phyloP scores from a whole-genome alignment of 2,329 filamentous ascomycete genomes.

The Emydomyces testavorans region DNA sequence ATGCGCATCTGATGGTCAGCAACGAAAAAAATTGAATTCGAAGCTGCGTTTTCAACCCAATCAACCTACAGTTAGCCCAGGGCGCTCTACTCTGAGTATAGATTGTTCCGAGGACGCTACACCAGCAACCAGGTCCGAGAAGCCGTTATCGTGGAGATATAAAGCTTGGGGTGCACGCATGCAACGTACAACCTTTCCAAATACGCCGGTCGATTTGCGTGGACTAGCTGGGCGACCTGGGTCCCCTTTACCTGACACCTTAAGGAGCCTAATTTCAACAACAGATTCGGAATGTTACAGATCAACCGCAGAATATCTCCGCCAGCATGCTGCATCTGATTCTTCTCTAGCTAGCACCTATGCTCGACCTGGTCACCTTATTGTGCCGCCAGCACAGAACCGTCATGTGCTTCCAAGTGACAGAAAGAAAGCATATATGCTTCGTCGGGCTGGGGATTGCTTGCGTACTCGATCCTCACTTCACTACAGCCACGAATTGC shows the following conservation, averaged over 20 bases:
- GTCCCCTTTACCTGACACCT: slow-evolving; percentile 24
- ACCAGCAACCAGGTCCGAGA: background rate
- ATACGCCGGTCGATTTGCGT: slow-evolving; percentile 14
- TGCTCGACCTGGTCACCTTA: background rate
- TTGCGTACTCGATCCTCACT: background rate
- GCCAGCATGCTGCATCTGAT: background rate
- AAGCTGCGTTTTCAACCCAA: background rate
- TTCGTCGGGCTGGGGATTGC: background rate
- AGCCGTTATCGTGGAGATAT: slow-evolving; percentile 21
- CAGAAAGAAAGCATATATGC: background rate
- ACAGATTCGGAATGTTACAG: background rate
- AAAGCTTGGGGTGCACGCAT: slow-evolving; percentile 30
- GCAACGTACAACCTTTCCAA: slow-evolving; percentile 23
- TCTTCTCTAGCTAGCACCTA: background rate
- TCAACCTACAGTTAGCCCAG: too few species aligned
- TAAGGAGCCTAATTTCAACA: slow-evolving; percentile 19
- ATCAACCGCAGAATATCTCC: background rate
- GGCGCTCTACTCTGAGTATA: background rate
- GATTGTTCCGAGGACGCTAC: background rate
- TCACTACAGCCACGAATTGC: background rate
- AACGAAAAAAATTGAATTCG: background rate
- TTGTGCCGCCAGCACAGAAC: background rate
- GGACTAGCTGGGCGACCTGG: slow-evolving; percentile 27
- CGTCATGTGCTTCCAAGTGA: background rate
- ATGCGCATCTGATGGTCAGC: slow-evolving; percentile 1